These are phyloP conservation scores for Ceratocystis albifundus DNA, from an alignment of 2,329 filamentous ascomycete genomes.

Conservation along the genomic window DNA sequence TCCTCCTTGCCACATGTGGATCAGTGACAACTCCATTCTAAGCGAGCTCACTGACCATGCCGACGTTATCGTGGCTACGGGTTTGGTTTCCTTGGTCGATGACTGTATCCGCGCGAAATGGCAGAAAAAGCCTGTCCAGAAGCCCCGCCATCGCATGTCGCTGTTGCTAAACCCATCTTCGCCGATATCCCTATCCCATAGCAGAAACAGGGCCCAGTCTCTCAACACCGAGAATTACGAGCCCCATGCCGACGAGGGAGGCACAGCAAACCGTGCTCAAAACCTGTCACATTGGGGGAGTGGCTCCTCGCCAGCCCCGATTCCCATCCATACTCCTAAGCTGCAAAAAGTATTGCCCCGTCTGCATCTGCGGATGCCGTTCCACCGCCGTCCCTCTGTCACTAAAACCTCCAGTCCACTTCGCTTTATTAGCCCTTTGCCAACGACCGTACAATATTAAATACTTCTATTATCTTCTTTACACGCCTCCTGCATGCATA, in stretches of 20 bases:
- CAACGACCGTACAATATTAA: conserved; percentile 29
- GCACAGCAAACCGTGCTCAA: background rate
- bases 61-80: conserved; percentile 83
- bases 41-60: conserved; percentile 65
- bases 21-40: conserved; percentile 62
- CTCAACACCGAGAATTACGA: background rate
- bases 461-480: background rate
- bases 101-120: conserved; percentile 78
- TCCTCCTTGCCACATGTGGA: conserved; percentile 81
- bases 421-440: conserved; percentile 31
- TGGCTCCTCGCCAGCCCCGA: background rate
- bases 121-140: conserved; percentile 32
- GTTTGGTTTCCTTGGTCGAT: conserved; percentile 76
- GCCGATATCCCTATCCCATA: background rate
- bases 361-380: background rate
- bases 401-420: conserved; percentile 33
- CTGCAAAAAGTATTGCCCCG: conserved; percentile 28
- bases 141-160: conserved; percentile 28
- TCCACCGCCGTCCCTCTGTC: conserved; percentile 33
- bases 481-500: background rate
- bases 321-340: conserved; percentile 23
- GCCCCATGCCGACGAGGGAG: background rate
- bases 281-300: background rate
- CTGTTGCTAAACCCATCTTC: conserved; percentile 1
- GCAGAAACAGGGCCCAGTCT: background rate